A percentile compares a stretch with the other conserved stretches of the same genome.
Conservation (phyloP, 1,139 yeast genomes). For the Suhomyces bokatorum region DNA sequence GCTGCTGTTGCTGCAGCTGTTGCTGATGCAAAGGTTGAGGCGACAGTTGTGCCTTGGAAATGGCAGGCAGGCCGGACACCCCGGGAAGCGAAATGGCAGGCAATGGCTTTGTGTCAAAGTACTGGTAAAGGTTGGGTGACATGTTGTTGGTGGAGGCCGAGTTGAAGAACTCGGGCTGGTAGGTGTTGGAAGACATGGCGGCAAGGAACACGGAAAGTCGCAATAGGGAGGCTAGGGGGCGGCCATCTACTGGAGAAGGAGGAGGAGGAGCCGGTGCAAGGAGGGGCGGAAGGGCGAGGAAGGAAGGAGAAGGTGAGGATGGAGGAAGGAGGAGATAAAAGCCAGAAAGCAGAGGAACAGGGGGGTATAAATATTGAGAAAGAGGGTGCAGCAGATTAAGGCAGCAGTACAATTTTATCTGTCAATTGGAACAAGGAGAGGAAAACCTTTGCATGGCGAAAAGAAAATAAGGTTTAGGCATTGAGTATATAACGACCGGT, state of each 20-base stretch:
- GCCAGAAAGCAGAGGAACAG: neutral
- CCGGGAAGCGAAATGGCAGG: constrained; percentile 14
- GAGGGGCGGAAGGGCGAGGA: neutral
- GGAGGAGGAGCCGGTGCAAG: neutral
- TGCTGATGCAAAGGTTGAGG: constrained; percentile 1
- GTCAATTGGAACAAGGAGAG: constrained; percentile 9
- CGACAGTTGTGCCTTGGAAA: constrained; percentile 3
- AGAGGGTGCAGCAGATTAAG: neutral
- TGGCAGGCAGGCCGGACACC: constrained; percentile 1
- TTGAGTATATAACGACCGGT: constrained; percentile 1
- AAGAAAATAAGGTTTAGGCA: constrained; percentile 1
- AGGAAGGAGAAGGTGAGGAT: neutral
- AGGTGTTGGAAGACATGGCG: constrained; percentile 12
- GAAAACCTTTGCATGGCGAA: neutral
- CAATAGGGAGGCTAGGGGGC: neutral
- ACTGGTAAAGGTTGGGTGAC: constrained; percentile 8
- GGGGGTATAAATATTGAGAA: neutral
- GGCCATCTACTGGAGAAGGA: neutral
- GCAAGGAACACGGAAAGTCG: neutral
- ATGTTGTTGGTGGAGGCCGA: constrained; percentile 5
- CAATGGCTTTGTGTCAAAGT: constrained; percentile 12
- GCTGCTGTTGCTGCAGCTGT: neutral
- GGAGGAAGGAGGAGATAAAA: neutral
- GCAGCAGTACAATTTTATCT: constrained; percentile 8
- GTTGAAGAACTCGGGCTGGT: constrained; percentile 12